phyloP scores from a whole-genome alignment of 2,329 filamentous ascomycete species.

The Falciphora oryzae region DNA sequence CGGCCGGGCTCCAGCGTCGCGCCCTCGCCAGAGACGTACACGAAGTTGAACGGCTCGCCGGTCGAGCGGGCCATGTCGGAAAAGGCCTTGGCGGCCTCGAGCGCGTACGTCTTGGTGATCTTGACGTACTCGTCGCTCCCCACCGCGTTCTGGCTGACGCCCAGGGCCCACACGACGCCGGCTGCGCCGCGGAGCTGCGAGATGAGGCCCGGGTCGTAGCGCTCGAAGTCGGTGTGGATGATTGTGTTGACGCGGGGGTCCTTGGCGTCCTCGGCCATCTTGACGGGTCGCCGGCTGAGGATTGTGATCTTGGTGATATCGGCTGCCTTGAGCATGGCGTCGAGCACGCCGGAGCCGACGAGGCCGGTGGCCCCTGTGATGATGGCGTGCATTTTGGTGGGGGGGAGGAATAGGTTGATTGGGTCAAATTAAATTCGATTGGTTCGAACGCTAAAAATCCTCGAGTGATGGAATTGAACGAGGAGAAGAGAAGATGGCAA shows the following conservation, averaged over 20 bases:
- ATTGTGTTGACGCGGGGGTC: conserved; percentile 61
- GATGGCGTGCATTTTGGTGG: conserved; percentile 52
- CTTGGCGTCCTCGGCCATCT: conserved; percentile 50
- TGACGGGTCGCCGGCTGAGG: conserved; percentile 58
- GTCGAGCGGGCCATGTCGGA: background rate
- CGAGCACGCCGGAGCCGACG: conserved; percentile 55
- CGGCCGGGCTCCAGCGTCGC: conserved; percentile 51
- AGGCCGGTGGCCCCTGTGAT: conserved; percentile 65
- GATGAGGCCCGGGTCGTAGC: conserved; percentile 53
- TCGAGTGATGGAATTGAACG: no score
- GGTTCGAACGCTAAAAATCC: background rate
- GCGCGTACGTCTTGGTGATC: conserved; percentile 62
- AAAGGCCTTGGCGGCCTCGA: conserved; percentile 60
- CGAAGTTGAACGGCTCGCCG: conserved; percentile 55
- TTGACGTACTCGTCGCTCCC: conserved; percentile 55
- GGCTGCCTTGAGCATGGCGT: conserved; percentile 52
- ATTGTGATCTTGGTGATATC: conserved; percentile 61
- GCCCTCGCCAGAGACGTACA: conserved; percentile 63
- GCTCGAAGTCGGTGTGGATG: conserved; percentile 59
- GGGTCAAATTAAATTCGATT: no score
- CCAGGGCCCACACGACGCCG: conserved; percentile 70
- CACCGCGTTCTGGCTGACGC: conserved; percentile 56
- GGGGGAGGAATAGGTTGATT: no score
- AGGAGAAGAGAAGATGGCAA: no score
- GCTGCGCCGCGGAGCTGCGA: conserved; percentile 55